These are phyloP conservation scores for Didymella pinodella DNA, from an alignment of 2,329 filamentous ascomycete genomes.

Conservation along the genomic window DNA sequence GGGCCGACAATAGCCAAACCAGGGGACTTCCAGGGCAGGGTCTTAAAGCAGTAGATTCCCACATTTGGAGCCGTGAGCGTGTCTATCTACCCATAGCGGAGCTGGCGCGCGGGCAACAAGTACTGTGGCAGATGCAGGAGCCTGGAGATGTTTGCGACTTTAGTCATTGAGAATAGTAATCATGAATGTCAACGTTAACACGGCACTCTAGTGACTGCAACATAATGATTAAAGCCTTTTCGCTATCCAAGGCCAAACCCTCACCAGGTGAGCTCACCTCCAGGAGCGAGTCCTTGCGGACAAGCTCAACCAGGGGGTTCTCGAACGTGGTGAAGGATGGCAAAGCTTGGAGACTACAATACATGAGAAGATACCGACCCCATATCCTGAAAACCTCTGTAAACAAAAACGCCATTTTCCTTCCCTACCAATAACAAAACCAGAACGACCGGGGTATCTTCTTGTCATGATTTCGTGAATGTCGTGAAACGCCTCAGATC, in stretches of 20 bases:
- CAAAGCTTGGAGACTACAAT: not conserved
- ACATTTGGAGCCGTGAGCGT: not conserved
- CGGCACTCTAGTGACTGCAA: not conserved
- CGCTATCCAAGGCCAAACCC: not conserved
- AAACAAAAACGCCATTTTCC: constrained; percentile 1
- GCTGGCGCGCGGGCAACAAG: not conserved
- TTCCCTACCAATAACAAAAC: not conserved
- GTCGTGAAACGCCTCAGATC: constrained; percentile 8
- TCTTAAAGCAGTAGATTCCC: not conserved
- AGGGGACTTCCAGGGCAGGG: not conserved
- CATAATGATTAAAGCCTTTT: not conserved
- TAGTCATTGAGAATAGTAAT: not conserved
- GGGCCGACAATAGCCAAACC: not conserved
- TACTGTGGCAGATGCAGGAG: not conserved
- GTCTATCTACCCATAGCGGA: not conserved
- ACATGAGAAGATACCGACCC: not conserved
- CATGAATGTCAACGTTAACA: not conserved
- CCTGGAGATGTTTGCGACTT: not conserved
- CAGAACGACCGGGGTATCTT: constrained; percentile 18
- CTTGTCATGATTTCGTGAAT: constrained; percentile 12
- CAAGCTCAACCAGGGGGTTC: constrained; percentile 16
- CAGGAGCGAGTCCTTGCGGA: constrained; percentile 15
- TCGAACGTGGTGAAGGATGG: constrained; percentile 8
- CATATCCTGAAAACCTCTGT: not conserved
- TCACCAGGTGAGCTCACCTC: constrained; percentile 13